Percentiles rank a stretch among this genome's conserved stretches.
Conservation (phyloP, 2,329 filamentous ascomycete species). For the Xylariales sp. region DNA sequence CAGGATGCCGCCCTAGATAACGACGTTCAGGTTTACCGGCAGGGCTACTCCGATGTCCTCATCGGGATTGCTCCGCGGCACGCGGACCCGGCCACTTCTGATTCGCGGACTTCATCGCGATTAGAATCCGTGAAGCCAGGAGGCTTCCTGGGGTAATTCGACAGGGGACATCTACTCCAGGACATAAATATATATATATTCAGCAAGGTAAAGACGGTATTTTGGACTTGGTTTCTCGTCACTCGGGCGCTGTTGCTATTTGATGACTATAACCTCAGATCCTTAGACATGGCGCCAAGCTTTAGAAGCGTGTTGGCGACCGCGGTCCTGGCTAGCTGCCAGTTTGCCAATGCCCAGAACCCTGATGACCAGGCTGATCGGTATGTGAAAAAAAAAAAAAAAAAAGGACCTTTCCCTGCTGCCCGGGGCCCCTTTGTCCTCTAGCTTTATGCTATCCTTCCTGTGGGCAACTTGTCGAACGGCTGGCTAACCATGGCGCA, state of each 20-base stretch:
- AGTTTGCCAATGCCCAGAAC: constrained; percentile 35
- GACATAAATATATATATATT: constrained; percentile 28
- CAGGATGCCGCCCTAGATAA: constrained; percentile 14
- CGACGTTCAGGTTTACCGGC: constrained; percentile 27
- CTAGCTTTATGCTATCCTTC: not conserved
- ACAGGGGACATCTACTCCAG: not conserved
- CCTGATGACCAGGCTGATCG: constrained; percentile 37
- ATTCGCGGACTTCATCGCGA: constrained; percentile 28
- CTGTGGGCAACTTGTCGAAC: not conserved
- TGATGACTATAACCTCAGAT: constrained; percentile 2
- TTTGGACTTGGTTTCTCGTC: constrained; percentile 14
- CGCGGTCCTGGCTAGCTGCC: constrained; percentile 30
- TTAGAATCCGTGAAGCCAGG: constrained; percentile 15
- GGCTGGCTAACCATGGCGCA: constrained; percentile 24
- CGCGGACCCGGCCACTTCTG: constrained; percentile 22
- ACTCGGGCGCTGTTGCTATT: not conserved
- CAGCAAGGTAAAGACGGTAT: not conserved
- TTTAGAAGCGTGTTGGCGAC: constrained; percentile 31
- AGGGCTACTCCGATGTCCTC: constrained; percentile 33
- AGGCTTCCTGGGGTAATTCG: not conserved
- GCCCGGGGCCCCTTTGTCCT: not conserved
- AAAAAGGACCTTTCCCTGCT: not conserved
- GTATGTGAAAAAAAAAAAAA: constrained; percentile 34
- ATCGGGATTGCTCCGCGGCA: constrained; percentile 31
- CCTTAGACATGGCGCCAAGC: constrained; percentile 32